phyloP scores from a whole-genome alignment of 169 alveolate genomes.

The Plasmodium blacklocki region DNA sequence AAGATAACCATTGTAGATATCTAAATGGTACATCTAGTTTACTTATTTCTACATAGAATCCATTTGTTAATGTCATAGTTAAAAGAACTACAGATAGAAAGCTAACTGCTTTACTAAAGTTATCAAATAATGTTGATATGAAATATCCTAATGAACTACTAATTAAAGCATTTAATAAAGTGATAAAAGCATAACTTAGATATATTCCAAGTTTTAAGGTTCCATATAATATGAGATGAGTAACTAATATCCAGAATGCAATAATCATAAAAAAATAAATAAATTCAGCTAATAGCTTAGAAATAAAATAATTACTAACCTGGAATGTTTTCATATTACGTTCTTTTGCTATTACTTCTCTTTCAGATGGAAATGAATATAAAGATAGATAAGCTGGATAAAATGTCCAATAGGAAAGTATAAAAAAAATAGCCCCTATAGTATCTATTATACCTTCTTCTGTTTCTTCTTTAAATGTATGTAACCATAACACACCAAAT shows the following conservation, averaged over 20 bases:
- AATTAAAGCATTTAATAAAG: slow-evolving; percentile 36
- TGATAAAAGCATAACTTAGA: slow-evolving; percentile 27
- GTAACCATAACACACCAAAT: slow-evolving; percentile 58
- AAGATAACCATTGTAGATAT: slow-evolving; percentile 65
- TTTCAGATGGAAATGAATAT: slow-evolving; percentile 78
- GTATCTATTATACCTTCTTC: slow-evolving; percentile 55
- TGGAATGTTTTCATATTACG: slow-evolving; percentile 73
- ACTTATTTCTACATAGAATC: slow-evolving; percentile 46
- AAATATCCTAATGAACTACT: slow-evolving; percentile 66
- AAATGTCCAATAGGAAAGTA: slow-evolving; percentile 65
- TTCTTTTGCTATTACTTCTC: slow-evolving; percentile 77
- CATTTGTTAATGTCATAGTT: slow-evolving; percentile 66
- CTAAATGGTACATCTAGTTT: slow-evolving; percentile 45
- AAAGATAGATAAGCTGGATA: slow-evolving; percentile 74
- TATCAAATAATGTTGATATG: slow-evolving; percentile 59
- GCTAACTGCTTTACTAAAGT: slow-evolving; percentile 59
- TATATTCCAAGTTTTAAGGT: slow-evolving; percentile 36
- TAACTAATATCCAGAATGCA: slow-evolving; percentile 36
- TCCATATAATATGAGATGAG: slow-evolving; percentile 42
- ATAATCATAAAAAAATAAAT: slow-evolving; percentile 41
- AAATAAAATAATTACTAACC: slow-evolving; percentile 71
- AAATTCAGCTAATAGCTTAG: slow-evolving; percentile 66
- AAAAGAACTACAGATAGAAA: slow-evolving; percentile 49
- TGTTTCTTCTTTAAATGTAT: slow-evolving; percentile 41
- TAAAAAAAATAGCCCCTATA: slow-evolving; percentile 70